A percentile compares a stretch with the other conserved stretches of the same genome.
Conservation (phyloP, 371 early-diverging fungal genomes). For the Rhizopus arrhizus region DNA sequence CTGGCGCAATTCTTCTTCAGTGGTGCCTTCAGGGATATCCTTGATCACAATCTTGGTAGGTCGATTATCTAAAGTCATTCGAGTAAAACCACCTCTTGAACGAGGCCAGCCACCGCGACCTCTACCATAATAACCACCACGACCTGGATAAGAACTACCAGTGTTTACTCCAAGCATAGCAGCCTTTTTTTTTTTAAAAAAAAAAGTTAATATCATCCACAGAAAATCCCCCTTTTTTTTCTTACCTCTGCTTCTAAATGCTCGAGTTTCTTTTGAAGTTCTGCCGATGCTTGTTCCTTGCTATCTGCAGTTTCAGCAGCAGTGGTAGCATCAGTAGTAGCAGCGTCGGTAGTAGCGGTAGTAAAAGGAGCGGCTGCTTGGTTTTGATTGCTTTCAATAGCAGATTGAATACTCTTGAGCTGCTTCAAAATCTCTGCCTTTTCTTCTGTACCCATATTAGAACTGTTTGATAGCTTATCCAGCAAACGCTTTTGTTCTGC, state of each 20-base stretch:
- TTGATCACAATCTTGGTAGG: conserved; percentile 66
- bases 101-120: conserved; percentile 52
- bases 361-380: conserved; percentile 17
- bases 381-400: conserved; percentile 32
- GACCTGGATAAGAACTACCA: conserved; percentile 46
- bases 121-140: conserved; percentile 53
- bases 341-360: not conserved
- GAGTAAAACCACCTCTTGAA: conserved; percentile 55
- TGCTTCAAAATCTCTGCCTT: conserved; percentile 56
- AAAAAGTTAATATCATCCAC: not conserved
- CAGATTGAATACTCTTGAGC: conserved; percentile 35
- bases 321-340: conserved; percentile 7
- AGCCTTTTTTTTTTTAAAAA: conserved; percentile 23
- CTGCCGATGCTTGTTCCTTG: conserved; percentile 41
- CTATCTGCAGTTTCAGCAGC: conserved; percentile 4
- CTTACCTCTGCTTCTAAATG: conserved; percentile 69
- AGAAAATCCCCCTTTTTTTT: not conserved
- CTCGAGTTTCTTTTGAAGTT: conserved; percentile 63
- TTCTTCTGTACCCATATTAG: conserved; percentile 53
- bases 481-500: conserved; percentile 65
- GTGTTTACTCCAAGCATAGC: conserved; percentile 34
- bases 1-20: conserved; percentile 48
- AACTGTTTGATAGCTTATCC: conserved; percentile 54
- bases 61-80: conserved; percentile 66
- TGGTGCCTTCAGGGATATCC: conserved; percentile 50